Conservation (phyloP, 2,329 filamentous ascomycete species). For the Rutstroemia sp. region DNA sequence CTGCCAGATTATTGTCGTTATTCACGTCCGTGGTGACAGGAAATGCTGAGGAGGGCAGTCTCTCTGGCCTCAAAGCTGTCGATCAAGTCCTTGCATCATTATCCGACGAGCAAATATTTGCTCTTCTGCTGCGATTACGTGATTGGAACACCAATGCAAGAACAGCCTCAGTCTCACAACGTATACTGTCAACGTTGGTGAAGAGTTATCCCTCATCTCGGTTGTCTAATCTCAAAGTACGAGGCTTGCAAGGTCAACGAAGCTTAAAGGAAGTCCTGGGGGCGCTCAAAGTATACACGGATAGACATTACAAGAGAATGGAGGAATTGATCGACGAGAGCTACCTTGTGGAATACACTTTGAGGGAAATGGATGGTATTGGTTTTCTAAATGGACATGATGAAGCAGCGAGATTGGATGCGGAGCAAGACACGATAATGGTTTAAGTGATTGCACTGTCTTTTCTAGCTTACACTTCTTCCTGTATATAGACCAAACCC, state of each 20-base stretch:
- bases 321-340: conserved; percentile 92
- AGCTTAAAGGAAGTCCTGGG: conserved; percentile 79
- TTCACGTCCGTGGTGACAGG: conserved; percentile 73
- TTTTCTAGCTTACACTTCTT: too few species aligned
- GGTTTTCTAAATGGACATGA: conserved; percentile 15
- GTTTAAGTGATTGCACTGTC: neutral
- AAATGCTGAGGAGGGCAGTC: conserved; percentile 52
- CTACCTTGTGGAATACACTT: conserved; percentile 86
- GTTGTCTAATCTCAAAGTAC: conserved; percentile 62
- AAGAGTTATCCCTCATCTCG: conserved; percentile 72
- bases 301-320: conserved; percentile 82
- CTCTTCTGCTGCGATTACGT: conserved; percentile 70
- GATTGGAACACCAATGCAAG: conserved; percentile 98
- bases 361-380: conserved; percentile 75
- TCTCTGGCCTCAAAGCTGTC: conserved; percentile 61
- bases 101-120: conserved; percentile 78
- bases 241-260: conserved; percentile 49
- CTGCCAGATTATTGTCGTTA: conserved; percentile 73
- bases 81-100: conserved; percentile 77
- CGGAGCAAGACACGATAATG: conserved; percentile 7
- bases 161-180: conserved; percentile 77
- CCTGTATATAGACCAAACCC: too few species aligned
- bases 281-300: conserved; percentile 83
- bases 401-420: neutral
- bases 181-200: conserved; percentile 72